These are phyloP conservation scores for Pelargonium citronellum DNA, from an alignment of 441 rosid species.

Conservation along the genomic window DNA sequence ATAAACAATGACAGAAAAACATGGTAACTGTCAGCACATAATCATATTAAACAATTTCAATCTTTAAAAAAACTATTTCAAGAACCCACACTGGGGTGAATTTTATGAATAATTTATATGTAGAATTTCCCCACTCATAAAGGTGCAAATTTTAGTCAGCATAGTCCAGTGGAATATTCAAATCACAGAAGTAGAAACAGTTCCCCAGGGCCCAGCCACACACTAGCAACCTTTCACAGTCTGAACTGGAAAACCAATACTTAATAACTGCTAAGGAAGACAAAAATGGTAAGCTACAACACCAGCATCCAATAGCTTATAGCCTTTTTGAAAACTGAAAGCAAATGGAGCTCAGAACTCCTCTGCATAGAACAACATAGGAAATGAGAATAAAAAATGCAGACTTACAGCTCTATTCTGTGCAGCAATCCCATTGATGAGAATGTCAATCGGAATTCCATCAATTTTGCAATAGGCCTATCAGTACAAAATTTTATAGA, in stretches of 20 bases:
- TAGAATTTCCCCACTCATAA: no score
- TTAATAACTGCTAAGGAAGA: not conserved
- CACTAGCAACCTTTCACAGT: not conserved
- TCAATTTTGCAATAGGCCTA: constrained; percentile 96
- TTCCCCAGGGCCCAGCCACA: not conserved
- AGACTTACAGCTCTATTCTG: constrained; percentile 94
- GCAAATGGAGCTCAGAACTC: not conserved
- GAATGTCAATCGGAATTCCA: constrained; percentile 70
- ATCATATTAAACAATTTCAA: no score
- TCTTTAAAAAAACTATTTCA: no score
- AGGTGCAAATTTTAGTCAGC: no score
- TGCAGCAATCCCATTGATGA: constrained; percentile 54
- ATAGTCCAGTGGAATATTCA: no score
- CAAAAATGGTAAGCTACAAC: not conserved
- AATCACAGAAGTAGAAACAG: not conserved
- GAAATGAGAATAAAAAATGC: constrained; percentile 3
- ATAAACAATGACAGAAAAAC: no score
- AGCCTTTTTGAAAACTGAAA: not conserved
- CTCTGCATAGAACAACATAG: not conserved
- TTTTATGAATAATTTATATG: no score
- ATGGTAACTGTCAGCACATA: no score
- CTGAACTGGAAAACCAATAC: not conserved
- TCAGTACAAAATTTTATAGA: constrained; percentile 19
- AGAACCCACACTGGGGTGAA: no score
- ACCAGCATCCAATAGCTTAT: not conserved